Base-by-base conservation (phyloP, 805 yeast genomes). In the Sugiyamaella valdiviana region DNA sequence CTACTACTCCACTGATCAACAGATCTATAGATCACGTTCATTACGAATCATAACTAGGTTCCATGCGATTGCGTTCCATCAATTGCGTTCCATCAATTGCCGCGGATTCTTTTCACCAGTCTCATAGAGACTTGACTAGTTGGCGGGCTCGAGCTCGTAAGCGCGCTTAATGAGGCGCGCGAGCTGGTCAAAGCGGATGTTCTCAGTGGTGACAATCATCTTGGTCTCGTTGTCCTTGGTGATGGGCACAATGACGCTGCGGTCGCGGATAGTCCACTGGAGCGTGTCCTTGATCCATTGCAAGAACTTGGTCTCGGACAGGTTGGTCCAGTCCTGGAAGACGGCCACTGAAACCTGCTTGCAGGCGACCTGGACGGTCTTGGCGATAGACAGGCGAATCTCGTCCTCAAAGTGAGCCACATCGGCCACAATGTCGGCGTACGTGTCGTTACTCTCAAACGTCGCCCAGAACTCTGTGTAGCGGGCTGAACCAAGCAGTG, bases 381-480 rank as follows among this genome's bases (percentile, higher is more conserved):
- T 51, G 23, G 63, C 58, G 40, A 66, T 63, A 10, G 63, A 58
- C 19, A 40, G 46, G 32, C 70, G 51, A 22, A 66, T 58, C 20
- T 56, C 60, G 44, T 60, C 65, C 23, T 63, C 68, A 49, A 66
- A 66, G 12, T 60, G 63, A 14, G 36, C 45, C 22, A 67, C 63
- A 26, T 63, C 67, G n/a, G 64, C 63, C 5, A 64, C 63, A 22
- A 62, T 51, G 36, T 64, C 70, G 19, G 63, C 67, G 45, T 59
- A 58, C 37, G 54, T 43, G 41, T 64, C 68, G 50, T 57, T 63
- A 26, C 56, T 52, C 42, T 58, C 57, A 44, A 57, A 60, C 5
- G 52, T 51, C 17, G 53, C 45, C 70, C 70, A 66, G 58, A 66
- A 66, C 41, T 56, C 62, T 16, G 59, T 46, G 57, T 60, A 66